Conservation (phyloP, 768 basidiomycete species). For the Mrakia hoshinonis region DNA sequence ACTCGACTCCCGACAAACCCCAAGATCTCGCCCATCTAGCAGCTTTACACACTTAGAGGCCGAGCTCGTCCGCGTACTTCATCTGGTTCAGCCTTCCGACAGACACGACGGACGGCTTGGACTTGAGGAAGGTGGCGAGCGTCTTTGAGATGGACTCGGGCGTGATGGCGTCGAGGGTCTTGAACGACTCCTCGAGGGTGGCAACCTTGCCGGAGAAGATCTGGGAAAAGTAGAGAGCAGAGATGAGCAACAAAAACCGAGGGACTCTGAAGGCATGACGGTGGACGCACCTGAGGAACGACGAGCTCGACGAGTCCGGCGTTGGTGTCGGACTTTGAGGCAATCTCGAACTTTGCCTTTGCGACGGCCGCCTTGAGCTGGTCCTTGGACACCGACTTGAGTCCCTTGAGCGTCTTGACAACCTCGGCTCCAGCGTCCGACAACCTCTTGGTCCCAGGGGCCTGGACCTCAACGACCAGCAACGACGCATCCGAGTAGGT, state of each 20-base stretch:
- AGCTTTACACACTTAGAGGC: conserved; percentile 10
- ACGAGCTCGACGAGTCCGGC: conserved; percentile 56
- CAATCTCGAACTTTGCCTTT: conserved; percentile 80
- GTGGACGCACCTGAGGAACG: conserved; percentile 54
- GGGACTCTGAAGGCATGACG: background rate
- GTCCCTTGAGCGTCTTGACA: conserved; percentile 54
- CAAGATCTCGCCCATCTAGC: background rate
- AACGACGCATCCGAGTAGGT: conserved; percentile 88
- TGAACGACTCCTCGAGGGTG: conserved; percentile 54
- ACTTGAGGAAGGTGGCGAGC: conserved; percentile 55
- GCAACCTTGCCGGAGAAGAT: conserved; percentile 55
- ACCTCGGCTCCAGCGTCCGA: conserved; percentile 50
- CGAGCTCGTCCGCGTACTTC: conserved; percentile 51
- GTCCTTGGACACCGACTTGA: conserved; percentile 58
- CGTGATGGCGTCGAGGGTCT: conserved; percentile 62
- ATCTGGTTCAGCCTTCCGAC: conserved; percentile 68
- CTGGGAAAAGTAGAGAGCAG: conserved; percentile 40
- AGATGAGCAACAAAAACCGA: background rate
- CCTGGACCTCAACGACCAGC: conserved; percentile 73
- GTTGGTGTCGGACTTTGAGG: conserved; percentile 58
- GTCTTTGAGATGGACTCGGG: conserved; percentile 56
- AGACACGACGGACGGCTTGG: conserved; percentile 78
- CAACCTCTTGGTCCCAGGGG: conserved; percentile 55
- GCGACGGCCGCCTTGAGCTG: conserved; percentile 71
- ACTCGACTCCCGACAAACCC: background rate